Conservation (phyloP, 495 filamentous ascomycete species). For the Bryoglossum gracile region DNA sequence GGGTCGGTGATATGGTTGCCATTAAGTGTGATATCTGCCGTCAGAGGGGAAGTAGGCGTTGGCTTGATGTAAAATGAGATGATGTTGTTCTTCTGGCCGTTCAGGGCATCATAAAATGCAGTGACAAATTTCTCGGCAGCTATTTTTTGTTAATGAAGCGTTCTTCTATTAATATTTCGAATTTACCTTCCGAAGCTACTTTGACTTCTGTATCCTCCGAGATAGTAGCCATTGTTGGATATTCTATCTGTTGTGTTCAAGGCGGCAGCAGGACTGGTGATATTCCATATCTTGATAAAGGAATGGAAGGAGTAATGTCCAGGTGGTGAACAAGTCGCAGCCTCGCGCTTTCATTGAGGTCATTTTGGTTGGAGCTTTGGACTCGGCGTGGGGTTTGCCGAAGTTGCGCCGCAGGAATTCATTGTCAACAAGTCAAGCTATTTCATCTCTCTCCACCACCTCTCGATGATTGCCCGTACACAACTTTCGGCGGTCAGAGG, state of each 20-base stretch:
- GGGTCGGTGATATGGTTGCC: slow-evolving; percentile 19
- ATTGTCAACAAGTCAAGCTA: too few species aligned
- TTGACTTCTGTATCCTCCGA: slow-evolving; percentile 22
- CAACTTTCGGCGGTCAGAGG: slow-evolving; percentile 3
- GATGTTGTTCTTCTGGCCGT: slow-evolving; percentile 11
- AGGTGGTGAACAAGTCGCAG: too few species aligned
- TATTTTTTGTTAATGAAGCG: slow-evolving; percentile 8
- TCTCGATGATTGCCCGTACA: slow-evolving; percentile 11
- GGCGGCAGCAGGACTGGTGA: too few species aligned
- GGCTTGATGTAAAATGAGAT: slow-evolving; percentile 22
- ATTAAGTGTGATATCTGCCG: slow-evolving; percentile 24
- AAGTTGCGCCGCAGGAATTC: too few species aligned
- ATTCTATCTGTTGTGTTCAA: not conserved
- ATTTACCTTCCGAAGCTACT: slow-evolving; percentile 16
- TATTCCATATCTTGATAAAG: not conserved
- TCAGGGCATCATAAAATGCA: slow-evolving; percentile 20
- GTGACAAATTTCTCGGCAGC: slow-evolving; percentile 25
- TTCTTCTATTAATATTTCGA: too few species aligned
- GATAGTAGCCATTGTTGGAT: slow-evolving; percentile 11
- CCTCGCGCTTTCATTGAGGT: too few species aligned
- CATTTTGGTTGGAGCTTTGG: too few species aligned
- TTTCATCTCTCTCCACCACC: too few species aligned
- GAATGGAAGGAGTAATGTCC: not conserved
- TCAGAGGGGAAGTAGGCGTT: slow-evolving; percentile 9
- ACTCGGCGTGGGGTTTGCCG: too few species aligned